Evolutionary conservation across 2,329 filamentous ascomycete genomes (phyloP).

Genomic region (Pseudogymnoascus sp.): DNA sequence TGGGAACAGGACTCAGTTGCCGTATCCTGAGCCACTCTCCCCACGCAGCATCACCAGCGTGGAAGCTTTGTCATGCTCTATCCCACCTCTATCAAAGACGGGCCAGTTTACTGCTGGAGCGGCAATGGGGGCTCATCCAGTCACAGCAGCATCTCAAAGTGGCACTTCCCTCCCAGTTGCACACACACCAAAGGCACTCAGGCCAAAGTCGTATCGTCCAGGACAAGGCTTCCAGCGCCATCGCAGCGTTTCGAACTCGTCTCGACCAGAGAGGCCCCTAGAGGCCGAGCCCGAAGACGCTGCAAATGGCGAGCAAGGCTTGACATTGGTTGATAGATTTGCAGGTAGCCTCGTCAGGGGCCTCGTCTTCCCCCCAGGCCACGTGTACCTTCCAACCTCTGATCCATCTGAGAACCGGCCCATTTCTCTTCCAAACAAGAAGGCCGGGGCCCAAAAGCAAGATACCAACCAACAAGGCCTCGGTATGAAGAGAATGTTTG

Average conservation of each 20-base stretch:
- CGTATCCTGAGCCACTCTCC: slow-evolving; percentile 32
- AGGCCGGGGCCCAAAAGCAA: slow-evolving; percentile 36
- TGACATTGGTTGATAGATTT: slow-evolving; percentile 32
- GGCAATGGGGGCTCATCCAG: slow-evolving; percentile 48
- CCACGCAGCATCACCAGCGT: slow-evolving; percentile 51
- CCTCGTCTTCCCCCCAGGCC: slow-evolving; percentile 71
- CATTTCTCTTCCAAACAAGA: slow-evolving; percentile 41
- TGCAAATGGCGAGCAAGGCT: background rate
- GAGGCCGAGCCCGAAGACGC: background rate
- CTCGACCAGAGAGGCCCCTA: slow-evolving; percentile 29
- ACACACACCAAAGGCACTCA: slow-evolving; percentile 47
- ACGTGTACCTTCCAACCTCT: slow-evolving; percentile 67
- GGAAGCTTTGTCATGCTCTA: slow-evolving; percentile 56
- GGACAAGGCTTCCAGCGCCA: slow-evolving; percentile 67
- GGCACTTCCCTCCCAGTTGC: slow-evolving; percentile 44
- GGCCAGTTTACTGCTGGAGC: slow-evolving; percentile 34
- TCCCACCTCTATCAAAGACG: slow-evolving; percentile 45
- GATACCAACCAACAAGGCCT: slow-evolving; percentile 57
- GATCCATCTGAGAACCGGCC: slow-evolving; percentile 45
- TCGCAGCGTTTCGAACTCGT: slow-evolving; percentile 77
- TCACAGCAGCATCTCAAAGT: slow-evolving; percentile 42
- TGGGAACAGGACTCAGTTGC: background rate
- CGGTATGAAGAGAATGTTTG: slow-evolving; percentile 78
- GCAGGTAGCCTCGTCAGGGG: slow-evolving; percentile 82
- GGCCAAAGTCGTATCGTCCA: slow-evolving; percentile 50